These are phyloP conservation scores for Neurospora sp. DNA, from an alignment of 495 filamentous ascomycete species.

Conservation along the genomic window DNA sequence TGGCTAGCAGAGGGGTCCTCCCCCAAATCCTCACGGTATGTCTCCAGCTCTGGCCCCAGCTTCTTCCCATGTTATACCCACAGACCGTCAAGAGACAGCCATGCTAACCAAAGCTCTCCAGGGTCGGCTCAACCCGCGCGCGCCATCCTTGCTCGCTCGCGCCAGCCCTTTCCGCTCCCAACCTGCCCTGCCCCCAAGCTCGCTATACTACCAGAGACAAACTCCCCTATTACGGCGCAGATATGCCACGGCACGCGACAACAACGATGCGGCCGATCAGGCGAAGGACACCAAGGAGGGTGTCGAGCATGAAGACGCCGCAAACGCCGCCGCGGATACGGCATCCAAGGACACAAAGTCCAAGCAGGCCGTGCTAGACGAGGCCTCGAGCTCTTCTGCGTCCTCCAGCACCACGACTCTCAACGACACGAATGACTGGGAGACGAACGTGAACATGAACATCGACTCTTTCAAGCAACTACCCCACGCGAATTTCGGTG, in stretches of 20 bases:
- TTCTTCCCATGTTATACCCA: neutral
- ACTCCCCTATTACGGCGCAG: constrained; percentile 1
- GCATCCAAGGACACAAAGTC: constrained; percentile 16
- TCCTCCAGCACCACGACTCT: constrained; percentile 18
- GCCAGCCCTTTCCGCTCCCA: constrained; percentile 1
- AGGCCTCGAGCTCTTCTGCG: constrained; percentile 18
- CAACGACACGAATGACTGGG: constrained; percentile 49
- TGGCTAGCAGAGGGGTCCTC: neutral
- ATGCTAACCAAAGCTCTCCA: constrained; percentile 3
- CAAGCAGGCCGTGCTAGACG: constrained; percentile 11
- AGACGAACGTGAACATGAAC: constrained; percentile 63
- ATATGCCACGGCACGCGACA: constrained; percentile 12
- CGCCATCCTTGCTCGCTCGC: neutral
- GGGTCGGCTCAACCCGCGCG: constrained; percentile 16
- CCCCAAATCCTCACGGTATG: neutral
- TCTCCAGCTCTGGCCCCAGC: neutral
- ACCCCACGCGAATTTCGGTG: constrained; percentile 78
- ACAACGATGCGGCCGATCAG: constrained; percentile 1
- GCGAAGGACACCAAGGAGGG: constrained; percentile 12
- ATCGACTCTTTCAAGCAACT: constrained; percentile 79
- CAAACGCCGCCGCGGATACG: constrained; percentile 13
- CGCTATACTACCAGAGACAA: neutral
- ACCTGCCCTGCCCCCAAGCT: neutral
- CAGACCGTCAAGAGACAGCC: constrained; percentile 5
- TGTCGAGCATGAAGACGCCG: constrained; percentile 13